Conservation (phyloP, 768 basidiomycete species). For the Phanerochaete sordida region DNA sequence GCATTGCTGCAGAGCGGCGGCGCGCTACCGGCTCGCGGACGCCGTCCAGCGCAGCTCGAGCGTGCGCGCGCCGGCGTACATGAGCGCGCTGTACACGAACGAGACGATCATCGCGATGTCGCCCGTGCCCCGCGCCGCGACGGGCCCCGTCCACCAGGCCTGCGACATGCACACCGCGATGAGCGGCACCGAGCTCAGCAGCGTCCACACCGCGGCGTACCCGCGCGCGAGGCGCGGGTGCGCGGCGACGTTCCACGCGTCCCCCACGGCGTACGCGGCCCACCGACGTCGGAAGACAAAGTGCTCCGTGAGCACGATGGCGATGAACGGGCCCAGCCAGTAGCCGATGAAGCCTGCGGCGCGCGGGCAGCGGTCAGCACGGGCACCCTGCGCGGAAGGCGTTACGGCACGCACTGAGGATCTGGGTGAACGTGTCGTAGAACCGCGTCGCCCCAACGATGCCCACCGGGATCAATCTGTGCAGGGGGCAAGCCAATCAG, state of each 20-base stretch:
- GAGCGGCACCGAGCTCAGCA: conserved; percentile 32
- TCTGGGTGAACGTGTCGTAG: conserved; percentile 42
- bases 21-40: not conserved
- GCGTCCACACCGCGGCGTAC: conserved; percentile 37
- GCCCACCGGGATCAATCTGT: conserved; percentile 43
- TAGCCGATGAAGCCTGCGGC: conserved; percentile 43
- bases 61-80: conserved; percentile 16
- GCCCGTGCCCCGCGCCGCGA: conserved; percentile 42
- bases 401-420: conserved; percentile 30
- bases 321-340: conserved; percentile 36
- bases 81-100: conserved; percentile 16
- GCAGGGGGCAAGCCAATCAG: not conserved
- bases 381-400: not conserved
- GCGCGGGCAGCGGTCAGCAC: not conserved
- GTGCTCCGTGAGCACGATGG: conserved; percentile 41
- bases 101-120: conserved; percentile 41
- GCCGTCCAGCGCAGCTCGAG: conserved; percentile 13
- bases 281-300: conserved; percentile 38
- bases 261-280: conserved; percentile 30
- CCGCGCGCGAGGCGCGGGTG: conserved; percentile 37
- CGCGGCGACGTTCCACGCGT: conserved; percentile 34
- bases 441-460: conserved; percentile 43
- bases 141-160: conserved; percentile 46
- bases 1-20: too few species aligned
- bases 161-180: conserved; percentile 49